phyloP scores from a whole-genome alignment of 23 red algal species.

The Chondrus crispus region DNA sequence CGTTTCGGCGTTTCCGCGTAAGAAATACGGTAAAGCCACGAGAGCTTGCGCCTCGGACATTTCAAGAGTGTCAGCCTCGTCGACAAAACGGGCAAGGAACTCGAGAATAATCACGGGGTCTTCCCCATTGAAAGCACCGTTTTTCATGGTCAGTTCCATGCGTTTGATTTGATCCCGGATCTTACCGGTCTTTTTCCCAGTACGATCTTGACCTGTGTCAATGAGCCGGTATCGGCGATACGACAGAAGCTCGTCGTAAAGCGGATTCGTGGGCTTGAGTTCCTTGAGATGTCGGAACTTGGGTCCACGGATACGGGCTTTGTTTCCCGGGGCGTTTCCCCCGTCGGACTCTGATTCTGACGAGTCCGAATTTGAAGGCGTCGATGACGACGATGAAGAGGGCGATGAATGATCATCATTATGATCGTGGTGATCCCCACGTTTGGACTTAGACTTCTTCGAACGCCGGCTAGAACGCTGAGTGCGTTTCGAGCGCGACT shows the following conservation, averaged over 20 bases:
- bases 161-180: not conserved
- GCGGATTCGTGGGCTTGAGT: not conserved
- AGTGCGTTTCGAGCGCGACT: no score
- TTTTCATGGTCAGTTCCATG: not conserved
- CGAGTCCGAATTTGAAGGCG: no score
- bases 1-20: not conserved
- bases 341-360: no score
- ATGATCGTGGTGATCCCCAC: no score
- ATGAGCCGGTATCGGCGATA: not conserved
- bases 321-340: no score
- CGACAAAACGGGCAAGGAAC: not conserved
- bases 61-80: not conserved
- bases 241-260: not conserved
- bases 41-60: not conserved
- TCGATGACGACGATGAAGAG: no score
- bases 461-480: no score
- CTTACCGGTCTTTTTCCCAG: not conserved
- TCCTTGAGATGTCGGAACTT: not conserved
- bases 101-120: not conserved
- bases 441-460: no score
- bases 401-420: no score
- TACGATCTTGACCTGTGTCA: not conserved
- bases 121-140: not conserved
- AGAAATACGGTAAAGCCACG: not conserved
- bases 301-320: no score